Base-by-base conservation (phyloP, 129 eudicot genomes). In the Calendula officinalis region DNA sequence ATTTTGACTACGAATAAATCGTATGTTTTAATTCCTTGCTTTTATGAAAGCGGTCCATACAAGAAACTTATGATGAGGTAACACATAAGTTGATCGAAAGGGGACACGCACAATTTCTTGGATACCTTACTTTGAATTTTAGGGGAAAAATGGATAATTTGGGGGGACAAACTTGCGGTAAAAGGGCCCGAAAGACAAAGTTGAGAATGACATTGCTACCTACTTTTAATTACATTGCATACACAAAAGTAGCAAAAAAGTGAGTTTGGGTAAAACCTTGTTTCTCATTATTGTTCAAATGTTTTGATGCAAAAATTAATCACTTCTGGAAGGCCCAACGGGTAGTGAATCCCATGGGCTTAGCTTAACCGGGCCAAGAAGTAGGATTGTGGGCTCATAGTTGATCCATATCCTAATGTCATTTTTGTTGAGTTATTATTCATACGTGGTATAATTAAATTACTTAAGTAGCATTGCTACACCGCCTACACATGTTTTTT, bases 151-250 rank as follows among this genome's bases (percentile, higher is more conserved):
- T 73, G 62, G 67, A 27, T 47, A 10, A 30, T n/a, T 60, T 60
- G 45, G 62, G 65, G 65, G 51, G 73, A 73, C 78, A 73, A 65
- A 56, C 78, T 73, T 73, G 42, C 30, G 78, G 51, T 58, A 33
- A 47, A 73, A 65, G 72, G 40, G 27, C 56, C 34, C 10, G 7
- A 72, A 72, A 72, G 64, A 22, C 43, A 72, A 63, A 54, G 54
- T 48, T 46, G 62, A 73, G 62, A 39, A 51, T 66, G 62, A 73
- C 73, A 65, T 73, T 73, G 61, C 53, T 27, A 59, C 48, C 66
- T n/a, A 60, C 68, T 70, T 60, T 60, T 68, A 46, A 46, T 59
- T 60, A 17, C 67, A 70, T 65, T 47, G 40, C 41, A 15, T 35
- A 56, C 67, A 73, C 72, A 67, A 67, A 50, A 48, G 34, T 33